Evolutionary conservation across 805 yeast genomes (phyloP), one percentile per base, ranked within the genome.

Genomic region (Sugiyamaella qingdaonensis): DNA sequence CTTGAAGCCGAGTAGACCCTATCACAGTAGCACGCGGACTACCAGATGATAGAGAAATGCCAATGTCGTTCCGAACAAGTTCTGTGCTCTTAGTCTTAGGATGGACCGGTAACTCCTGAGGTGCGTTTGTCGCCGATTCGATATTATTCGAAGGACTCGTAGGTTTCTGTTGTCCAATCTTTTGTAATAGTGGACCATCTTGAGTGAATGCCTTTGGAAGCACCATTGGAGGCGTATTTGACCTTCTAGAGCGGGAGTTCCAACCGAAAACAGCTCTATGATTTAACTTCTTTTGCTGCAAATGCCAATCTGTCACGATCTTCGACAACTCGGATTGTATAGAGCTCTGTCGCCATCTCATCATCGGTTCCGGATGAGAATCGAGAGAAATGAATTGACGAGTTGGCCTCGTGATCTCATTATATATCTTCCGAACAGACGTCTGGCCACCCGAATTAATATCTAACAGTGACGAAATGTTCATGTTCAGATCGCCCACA

Each of bases 321-420:
- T 34, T 44, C 10, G 33, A 31, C n/a, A 56, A 45, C 21, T 58
- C 57, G 19, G 45, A 35, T 14, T 48, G 47, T 3, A 54, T 44
- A 7, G 56, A 49, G 29, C 56, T 51, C 7, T 46, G 54, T 8
- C 48, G 29, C 59, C 58, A 54, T 35, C 52, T 39, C 33, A 51
- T 43, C 7, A 49, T 36, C 10, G 60, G 53, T 27, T 58, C 61
- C 11, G 61, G 60, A 13, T 49, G 37, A 16, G 51, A 27, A n/a
- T 52, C 58, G 2, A 54, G 52, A 4, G 42, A 45, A 44, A 58
- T 49, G 39, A 63, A 64, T 44, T 64, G 67, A 5, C 67, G 54
- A 9, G 59, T 58, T 2, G 66, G 63, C 7, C 62, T 59, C 2
- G 57, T 51, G 21, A 63, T 37, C 46, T 51, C 54, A 46, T 53